Percentiles rank a stretch among this genome's conserved stretches.
These are phyloP conservation scores for Ustilago lituana DNA, from an alignment of 1,284 basidiomycete genomes.

Conservation along the genomic window DNA sequence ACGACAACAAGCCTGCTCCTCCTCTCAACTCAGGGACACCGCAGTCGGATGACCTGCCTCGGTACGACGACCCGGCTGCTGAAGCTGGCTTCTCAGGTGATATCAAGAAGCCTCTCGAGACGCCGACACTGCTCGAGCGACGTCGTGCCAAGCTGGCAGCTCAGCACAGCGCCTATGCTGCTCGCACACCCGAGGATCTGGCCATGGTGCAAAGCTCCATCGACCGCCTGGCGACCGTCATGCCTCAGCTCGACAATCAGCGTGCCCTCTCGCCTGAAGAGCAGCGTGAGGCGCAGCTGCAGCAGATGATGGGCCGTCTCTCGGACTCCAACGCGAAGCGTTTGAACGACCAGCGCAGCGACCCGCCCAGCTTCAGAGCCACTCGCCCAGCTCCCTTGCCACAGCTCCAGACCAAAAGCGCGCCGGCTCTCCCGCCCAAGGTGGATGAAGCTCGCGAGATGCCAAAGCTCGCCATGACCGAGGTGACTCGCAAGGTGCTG, in stretches of 20 bases:
- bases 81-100: constrained; percentile 1
- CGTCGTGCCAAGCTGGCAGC: constrained; percentile 45
- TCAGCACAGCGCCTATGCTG: constrained; percentile 44
- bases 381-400: constrained; percentile 21
- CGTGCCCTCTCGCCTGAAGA: constrained; percentile 37
- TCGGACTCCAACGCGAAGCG: constrained; percentile 28
- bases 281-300: constrained; percentile 31
- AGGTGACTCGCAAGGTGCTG: neutral
- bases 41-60: constrained; percentile 17
- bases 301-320: constrained; percentile 34
- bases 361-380: constrained; percentile 25
- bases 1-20: neutral
- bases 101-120: constrained; percentile 22
- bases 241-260: constrained; percentile 54
- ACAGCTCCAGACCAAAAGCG: neutral
- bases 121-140: constrained; percentile 37
- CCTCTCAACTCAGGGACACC: neutral
- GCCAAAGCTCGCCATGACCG: constrained; percentile 1
- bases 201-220: constrained; percentile 51
- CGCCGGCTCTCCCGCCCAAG: too few relatives aligned
- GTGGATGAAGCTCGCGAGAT: neutral
- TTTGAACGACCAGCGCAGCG: constrained; percentile 47
- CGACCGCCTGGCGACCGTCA: constrained; percentile 46
- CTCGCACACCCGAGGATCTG: constrained; percentile 50
- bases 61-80: constrained; percentile 8